phyloP scores from a whole-genome alignment of 176 grass and related monocot species.

The Phragmites australis region DNA sequence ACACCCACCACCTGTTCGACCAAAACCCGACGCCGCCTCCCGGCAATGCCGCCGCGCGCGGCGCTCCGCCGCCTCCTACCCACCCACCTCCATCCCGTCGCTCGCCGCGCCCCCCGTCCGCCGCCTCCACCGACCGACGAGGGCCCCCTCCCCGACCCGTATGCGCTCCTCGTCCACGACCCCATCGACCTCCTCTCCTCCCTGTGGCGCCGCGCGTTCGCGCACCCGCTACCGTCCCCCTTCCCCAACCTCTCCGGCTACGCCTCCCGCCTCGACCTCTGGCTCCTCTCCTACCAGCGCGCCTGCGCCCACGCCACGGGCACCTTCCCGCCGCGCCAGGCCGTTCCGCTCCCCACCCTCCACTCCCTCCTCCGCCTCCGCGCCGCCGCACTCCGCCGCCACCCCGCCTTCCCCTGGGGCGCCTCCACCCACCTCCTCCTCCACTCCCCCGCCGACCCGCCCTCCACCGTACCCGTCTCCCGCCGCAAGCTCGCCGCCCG shows the following conservation, averaged over 20 bases:
- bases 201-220: conserved; percentile 83
- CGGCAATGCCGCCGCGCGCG: conserved; percentile 27
- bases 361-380: conserved; percentile 78
- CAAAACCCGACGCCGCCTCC: conserved; percentile 19
- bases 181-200: conserved; percentile 74
- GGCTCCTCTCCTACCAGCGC: conserved; percentile 90
- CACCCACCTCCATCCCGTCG: background rate
- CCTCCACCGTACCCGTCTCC: conserved; percentile 68
- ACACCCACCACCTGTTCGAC: conserved; percentile 46
- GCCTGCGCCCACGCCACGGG: conserved; percentile 83
- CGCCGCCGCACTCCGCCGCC: conserved; percentile 46
- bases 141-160: conserved; percentile 53
- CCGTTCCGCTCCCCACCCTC: conserved; percentile 66
- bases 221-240: conserved; percentile 34
- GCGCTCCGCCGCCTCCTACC: conserved; percentile 44
- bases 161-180: conserved; percentile 73
- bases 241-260: conserved; percentile 92
- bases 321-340: conserved; percentile 62
- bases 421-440: conserved; percentile 75
- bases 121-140: conserved; percentile 4
- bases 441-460: conserved; percentile 64
- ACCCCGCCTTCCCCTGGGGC: conserved; percentile 75
- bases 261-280: conserved; percentile 80
- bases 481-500: conserved; percentile 69
- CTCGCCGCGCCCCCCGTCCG: conserved; percentile 1